phyloP scores from a whole-genome alignment of 2,329 filamentous ascomycete species.

The Aureobasidium sp. region DNA sequence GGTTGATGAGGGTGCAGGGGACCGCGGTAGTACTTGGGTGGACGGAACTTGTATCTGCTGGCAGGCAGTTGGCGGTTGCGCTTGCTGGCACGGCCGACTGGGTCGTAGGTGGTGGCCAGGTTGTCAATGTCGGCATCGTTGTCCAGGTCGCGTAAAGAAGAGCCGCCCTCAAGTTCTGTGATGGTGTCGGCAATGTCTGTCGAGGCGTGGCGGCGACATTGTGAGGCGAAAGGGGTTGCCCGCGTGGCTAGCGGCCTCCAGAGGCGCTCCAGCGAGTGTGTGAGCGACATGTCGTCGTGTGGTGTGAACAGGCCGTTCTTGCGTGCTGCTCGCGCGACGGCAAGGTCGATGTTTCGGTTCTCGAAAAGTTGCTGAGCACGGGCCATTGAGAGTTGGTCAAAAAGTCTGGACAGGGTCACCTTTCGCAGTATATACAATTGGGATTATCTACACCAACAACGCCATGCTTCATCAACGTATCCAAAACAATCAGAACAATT shows the following conservation, averaged over 20 bases:
- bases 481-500: neutral
- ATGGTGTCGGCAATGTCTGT: conserved; percentile 26
- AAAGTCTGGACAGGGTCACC: neutral
- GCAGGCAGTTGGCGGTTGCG: conserved; percentile 40
- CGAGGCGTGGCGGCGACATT: conserved; percentile 27
- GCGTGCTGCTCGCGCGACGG: neutral
- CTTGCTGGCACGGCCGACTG: conserved; percentile 38
- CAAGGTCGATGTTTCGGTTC: neutral
- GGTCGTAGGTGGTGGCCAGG: conserved; percentile 38
- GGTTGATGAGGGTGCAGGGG: conserved; percentile 89
- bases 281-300: conserved; percentile 3
- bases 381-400: neutral
- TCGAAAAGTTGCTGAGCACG: conserved; percentile 3
- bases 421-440: neutral
- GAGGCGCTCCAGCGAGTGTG: conserved; percentile 11
- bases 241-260: conserved; percentile 5
- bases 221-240: neutral
- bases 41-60: conserved; percentile 82
- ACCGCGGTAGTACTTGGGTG: conserved; percentile 90
- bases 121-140: conserved; percentile 31
- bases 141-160: conserved; percentile 35
- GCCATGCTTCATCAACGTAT: neutral
- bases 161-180: conserved; percentile 41
- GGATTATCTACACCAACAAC: neutral
- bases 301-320: neutral